These are phyloP conservation scores for Pyrenochaeta sp. DNA, from an alignment of 2,329 filamentous ascomycete species.

Conservation along the genomic window DNA sequence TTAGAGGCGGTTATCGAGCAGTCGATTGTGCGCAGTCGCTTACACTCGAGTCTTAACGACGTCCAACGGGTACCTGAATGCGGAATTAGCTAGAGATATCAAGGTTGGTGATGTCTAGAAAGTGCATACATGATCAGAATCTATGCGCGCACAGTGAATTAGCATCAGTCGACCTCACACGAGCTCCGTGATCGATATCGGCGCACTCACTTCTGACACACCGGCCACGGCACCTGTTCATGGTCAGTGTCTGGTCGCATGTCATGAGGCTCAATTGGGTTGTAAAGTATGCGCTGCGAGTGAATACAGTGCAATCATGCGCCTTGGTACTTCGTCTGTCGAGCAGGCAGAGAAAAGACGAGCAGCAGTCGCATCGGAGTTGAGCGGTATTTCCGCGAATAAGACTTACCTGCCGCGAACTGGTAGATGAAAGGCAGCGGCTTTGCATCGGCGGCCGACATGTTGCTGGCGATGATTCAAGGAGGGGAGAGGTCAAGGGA, in stretches of 20 bases:
- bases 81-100: constrained; percentile 4
- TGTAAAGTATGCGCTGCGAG: not conserved
- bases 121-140: constrained; percentile 80
- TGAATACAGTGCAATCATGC: not conserved
- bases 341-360: constrained; percentile 7
- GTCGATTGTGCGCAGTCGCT: constrained; percentile 47
- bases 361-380: constrained; percentile 22
- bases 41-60: constrained; percentile 98
- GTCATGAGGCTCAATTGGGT: not conserved
- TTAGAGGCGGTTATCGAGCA: constrained; percentile 27
- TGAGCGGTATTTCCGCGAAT: constrained; percentile 36
- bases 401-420: constrained; percentile 81
- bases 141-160: constrained; percentile 57
- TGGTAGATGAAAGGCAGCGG: constrained; percentile 93
- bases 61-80: constrained; percentile 92
- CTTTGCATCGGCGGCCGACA: constrained; percentile 64
- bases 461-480: constrained; percentile 33
- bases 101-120: not conserved
- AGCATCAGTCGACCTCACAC: constrained; percentile 29
- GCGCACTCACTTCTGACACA: constrained; percentile 85
- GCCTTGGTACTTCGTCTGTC: constrained; percentile 6
- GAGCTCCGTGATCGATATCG: constrained; percentile 12
- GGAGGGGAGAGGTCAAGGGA: constrained; percentile 11
- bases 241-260: constrained; percentile 39
- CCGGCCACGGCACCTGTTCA: constrained; percentile 84